Conservation (phyloP, 805 yeast genomes). For the Candida piceae region DNA sequence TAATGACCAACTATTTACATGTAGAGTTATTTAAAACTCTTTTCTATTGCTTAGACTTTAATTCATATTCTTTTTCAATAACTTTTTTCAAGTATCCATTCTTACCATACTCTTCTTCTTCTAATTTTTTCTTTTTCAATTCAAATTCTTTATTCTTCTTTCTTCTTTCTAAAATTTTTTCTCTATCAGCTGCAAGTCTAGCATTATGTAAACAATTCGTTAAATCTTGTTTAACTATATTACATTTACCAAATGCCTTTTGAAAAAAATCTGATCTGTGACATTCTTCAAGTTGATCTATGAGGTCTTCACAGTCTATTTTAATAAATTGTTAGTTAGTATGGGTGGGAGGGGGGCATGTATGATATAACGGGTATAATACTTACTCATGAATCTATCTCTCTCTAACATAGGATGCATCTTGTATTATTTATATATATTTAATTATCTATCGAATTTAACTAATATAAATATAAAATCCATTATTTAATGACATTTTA, state of each 20-base stretch:
- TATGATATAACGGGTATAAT: too few species aligned
- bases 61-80: constrained; percentile 46
- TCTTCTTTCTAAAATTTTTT: constrained; percentile 46
- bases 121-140: constrained; percentile 51
- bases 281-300: constrained; percentile 86
- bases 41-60: constrained; percentile 4
- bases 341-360: too few species aligned
- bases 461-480: too few species aligned
- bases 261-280: constrained; percentile 64
- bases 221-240: constrained; percentile 75
- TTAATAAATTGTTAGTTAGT: too few species aligned
- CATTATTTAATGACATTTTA: too few species aligned
- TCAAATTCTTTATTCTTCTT: constrained; percentile 53
- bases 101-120: constrained; percentile 79
- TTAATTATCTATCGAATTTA: background rate
- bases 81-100: constrained; percentile 64
- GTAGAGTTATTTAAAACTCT: background rate
- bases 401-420: constrained; percentile 32
- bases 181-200: constrained; percentile 58
- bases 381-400: constrained; percentile 28
- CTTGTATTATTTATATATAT: constrained; percentile 52
- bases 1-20: background rate
- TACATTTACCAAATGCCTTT: constrained; percentile 78
- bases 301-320: constrained; percentile 69
- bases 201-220: constrained; percentile 76